Conservation (phyloP, 192 early-diverging fungal species). For the Coemansia sp. region DNA sequence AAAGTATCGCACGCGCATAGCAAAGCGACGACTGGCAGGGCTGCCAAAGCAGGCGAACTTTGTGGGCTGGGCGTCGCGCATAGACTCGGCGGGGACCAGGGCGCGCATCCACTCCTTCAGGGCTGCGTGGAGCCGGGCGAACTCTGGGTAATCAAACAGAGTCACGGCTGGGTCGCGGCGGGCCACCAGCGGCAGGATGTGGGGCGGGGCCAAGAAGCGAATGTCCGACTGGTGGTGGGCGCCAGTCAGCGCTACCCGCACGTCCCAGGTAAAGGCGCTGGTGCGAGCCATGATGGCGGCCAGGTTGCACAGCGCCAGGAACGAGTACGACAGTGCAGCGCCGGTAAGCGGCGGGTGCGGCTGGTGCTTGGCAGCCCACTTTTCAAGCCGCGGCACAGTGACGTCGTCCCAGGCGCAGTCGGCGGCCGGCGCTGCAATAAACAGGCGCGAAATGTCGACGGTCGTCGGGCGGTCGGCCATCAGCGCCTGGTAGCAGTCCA, state of each 20-base stretch:
- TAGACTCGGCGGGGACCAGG: conserved; percentile 36
- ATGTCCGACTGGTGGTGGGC: conserved; percentile 22
- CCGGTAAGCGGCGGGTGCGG: conserved; percentile 9
- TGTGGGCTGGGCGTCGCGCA: conserved; percentile 9
- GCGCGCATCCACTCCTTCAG: conserved; percentile 28
- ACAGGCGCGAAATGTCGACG: conserved; percentile 39
- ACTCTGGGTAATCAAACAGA: conserved; percentile 44
- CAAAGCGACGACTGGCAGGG: conserved; percentile 36
- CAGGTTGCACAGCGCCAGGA: conserved; percentile 42
- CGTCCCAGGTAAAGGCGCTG: conserved; percentile 48
- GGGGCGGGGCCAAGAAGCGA: conserved; percentile 18
- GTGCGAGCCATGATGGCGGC: conserved; percentile 31
- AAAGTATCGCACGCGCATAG: conserved; percentile 50
- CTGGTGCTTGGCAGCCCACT: conserved; percentile 46
- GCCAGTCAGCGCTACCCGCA: conserved; percentile 17
- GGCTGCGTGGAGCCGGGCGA: conserved; percentile 18
- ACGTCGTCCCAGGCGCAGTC: conserved; percentile 50
- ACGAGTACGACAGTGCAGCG: conserved; percentile 44
- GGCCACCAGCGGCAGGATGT: neutral
- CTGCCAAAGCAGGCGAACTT: conserved; percentile 27
- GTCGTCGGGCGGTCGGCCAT: conserved; percentile 50
- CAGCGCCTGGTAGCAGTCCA: conserved; percentile 51
- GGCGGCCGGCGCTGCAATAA: conserved; percentile 35
- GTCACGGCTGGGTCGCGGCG: conserved; percentile 11
- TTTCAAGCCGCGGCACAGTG: conserved; percentile 39